Conservation (phyloP, 1,139 yeast species). For the Candida sojae region DNA sequence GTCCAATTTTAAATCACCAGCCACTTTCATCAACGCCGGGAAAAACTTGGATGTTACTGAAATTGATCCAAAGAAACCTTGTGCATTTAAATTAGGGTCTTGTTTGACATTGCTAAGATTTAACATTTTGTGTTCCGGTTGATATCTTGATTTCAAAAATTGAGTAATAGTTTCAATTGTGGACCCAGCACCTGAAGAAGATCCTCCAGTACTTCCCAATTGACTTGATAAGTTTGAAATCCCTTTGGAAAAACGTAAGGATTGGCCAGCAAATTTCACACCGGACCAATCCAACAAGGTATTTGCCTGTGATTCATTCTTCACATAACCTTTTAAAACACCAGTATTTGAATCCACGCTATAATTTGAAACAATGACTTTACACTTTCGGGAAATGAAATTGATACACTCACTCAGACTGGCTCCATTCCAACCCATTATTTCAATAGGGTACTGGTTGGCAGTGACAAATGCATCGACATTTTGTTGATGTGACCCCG, state of each 20-base stretch:
- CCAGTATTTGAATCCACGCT: conserved; percentile 43
- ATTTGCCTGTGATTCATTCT: conserved; percentile 55
- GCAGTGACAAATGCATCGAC: conserved; percentile 34
- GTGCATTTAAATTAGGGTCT: conserved; percentile 61
- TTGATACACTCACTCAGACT: conserved; percentile 64
- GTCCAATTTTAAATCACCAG: conserved; percentile 51
- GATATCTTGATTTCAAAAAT: conserved; percentile 68
- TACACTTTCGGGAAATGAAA: conserved; percentile 70
- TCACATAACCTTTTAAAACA: conserved; percentile 61
- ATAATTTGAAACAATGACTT: conserved; percentile 53
- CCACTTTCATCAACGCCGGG: conserved; percentile 88
- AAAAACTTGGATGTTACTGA: conserved; percentile 76
- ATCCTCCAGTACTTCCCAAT: conserved; percentile 17
- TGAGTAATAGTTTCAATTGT: conserved; percentile 65
- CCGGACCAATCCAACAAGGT: conserved; percentile 68
- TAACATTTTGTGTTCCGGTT: conserved; percentile 62
- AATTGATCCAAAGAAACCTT: conserved; percentile 66
- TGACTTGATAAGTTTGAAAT: conserved; percentile 21
- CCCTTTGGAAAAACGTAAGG: conserved; percentile 54
- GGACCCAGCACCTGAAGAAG: conserved; percentile 22
- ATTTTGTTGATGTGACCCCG: conserved; percentile 20
- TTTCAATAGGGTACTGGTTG: conserved; percentile 54
- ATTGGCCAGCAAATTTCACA: conserved; percentile 76
- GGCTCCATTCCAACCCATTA: conserved; percentile 84
- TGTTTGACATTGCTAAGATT: conserved; percentile 68